Conservation (phyloP, 768 basidiomycete genomes). For the Lenzites betulinus region DNA sequence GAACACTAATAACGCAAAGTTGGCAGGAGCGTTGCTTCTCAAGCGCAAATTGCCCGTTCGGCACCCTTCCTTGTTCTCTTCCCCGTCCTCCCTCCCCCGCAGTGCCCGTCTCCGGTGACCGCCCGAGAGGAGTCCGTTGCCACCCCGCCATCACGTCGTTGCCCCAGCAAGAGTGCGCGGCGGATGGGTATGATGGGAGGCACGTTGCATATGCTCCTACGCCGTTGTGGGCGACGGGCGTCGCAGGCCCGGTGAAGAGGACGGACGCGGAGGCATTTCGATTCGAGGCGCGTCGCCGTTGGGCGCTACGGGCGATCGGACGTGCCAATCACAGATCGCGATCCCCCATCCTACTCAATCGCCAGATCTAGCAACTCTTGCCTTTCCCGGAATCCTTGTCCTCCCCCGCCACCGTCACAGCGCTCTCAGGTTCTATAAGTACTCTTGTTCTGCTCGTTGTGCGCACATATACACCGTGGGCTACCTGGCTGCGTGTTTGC, state of each 20-base stretch:
- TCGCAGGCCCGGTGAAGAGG: background rate
- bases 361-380: constrained; percentile 18
- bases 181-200: no score
- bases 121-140: background rate
- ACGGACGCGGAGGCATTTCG: background rate
- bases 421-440: background rate
- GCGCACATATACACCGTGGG: background rate
- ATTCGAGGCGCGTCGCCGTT: background rate
- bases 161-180: no score
- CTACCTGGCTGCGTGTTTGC: background rate
- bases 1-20: constrained; percentile 6
- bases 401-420: background rate
- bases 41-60: constrained; percentile 1
- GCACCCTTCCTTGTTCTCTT: constrained; percentile 16
- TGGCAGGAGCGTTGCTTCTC: background rate
- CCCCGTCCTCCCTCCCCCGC: background rate
- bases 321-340: constrained; percentile 9
- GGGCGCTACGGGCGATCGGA: constrained; percentile 12
- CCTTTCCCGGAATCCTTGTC: constrained; percentile 11
- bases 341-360: constrained; percentile 1
- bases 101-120: background rate
- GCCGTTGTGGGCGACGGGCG: no score
- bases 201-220: no score
- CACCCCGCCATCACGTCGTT: background rate
- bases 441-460: background rate